Percentiles rank a stretch among this genome's conserved stretches.
These are phyloP conservation scores for Alternaria brassicae DNA, from an alignment of 2,329 filamentous ascomycete genomes.

Conservation along the genomic window DNA sequence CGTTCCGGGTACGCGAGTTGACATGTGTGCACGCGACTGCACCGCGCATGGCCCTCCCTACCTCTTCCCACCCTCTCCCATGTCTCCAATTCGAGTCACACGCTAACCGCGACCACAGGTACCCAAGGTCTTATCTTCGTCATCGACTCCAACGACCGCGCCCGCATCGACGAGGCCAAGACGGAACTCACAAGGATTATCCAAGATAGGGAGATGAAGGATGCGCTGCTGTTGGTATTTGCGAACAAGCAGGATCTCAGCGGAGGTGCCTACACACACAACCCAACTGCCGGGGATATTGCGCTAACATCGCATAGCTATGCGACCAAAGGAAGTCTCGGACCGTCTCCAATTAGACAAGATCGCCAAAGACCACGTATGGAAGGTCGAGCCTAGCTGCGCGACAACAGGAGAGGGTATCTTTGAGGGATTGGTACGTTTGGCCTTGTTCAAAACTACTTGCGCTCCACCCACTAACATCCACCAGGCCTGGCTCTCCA, in stretches of 20 bases:
- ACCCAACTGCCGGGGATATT: neutral
- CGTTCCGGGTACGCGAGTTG: slow-evolving; percentile 43
- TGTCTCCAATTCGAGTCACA: slow-evolving; percentile 5
- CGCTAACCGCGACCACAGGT: slow-evolving; percentile 52
- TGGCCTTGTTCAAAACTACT: no score
- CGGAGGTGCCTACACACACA: slow-evolving; percentile 65
- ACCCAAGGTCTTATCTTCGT: slow-evolving; percentile 99
- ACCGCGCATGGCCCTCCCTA: slow-evolving; percentile 21
- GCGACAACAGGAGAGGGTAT: slow-evolving; percentile 62
- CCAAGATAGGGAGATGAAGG: slow-evolving; percentile 98
- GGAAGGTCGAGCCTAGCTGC: slow-evolving; percentile 63
- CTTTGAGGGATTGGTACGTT: slow-evolving; percentile 58
- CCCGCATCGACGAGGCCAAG: slow-evolving; percentile 95
- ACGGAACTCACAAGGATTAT: slow-evolving; percentile 98
- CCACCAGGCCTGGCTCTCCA: slow-evolving; percentile 56
- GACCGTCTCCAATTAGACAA: slow-evolving; percentile 57
- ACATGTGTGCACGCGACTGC: slow-evolving; percentile 21
- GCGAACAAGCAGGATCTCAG: slow-evolving; percentile 99
- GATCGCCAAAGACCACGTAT: slow-evolving; percentile 60
- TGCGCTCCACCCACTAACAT: neutral
- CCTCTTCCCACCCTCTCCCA: neutral
- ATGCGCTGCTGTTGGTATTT: slow-evolving; percentile 95
- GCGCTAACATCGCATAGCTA: slow-evolving; percentile 47
- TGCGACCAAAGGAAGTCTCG: slow-evolving; percentile 60
- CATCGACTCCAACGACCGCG: slow-evolving; percentile 97